Conservation (phyloP, 225 moss, liverwort and hornwort genomes). For the Pleurozium schreberi region DNA sequence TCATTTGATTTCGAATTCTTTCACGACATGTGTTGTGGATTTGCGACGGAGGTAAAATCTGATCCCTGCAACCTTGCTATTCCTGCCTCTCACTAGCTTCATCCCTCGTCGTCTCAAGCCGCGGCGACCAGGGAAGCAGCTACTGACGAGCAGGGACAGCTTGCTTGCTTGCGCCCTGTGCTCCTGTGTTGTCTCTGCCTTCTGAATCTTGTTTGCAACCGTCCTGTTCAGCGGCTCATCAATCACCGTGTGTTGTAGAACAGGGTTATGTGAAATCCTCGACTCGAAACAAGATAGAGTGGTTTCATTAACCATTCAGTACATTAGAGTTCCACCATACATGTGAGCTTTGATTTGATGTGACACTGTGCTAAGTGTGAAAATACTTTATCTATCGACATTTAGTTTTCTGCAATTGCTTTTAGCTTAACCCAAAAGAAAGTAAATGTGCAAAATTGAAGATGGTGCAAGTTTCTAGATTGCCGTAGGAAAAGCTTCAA, state of each 20-base stretch:
- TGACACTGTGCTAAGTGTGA: not conserved
- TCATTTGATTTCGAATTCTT: not conserved
- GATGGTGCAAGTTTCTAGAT: too few species aligned
- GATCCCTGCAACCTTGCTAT: not conserved
- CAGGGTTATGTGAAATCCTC: not conserved
- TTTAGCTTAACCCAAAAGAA: not conserved
- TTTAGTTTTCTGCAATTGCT: not conserved
- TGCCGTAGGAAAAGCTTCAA: too few species aligned
- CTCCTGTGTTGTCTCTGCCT: too few species aligned
- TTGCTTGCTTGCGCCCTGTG: not conserved
- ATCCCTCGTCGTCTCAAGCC: not conserved
- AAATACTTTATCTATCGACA: too few species aligned
- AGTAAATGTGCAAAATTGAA: not conserved
- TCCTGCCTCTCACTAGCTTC: conserved; percentile 44
- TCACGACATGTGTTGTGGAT: not conserved
- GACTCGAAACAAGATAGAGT: not conserved
- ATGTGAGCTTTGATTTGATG: not conserved
- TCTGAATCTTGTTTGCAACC: not conserved
- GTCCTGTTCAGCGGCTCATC: not conserved
- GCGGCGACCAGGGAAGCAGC: conserved; percentile 16
- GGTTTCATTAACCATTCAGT: not conserved
- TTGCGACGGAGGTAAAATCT: not conserved
- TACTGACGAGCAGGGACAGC: conserved; percentile 29
- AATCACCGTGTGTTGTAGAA: not conserved
- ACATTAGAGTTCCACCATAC: not conserved